Percentiles rank a stretch among this genome's conserved stretches.
phyloP scores from a whole-genome alignment of 306 rosid genomes.

The Calophaca sinica region DNA sequence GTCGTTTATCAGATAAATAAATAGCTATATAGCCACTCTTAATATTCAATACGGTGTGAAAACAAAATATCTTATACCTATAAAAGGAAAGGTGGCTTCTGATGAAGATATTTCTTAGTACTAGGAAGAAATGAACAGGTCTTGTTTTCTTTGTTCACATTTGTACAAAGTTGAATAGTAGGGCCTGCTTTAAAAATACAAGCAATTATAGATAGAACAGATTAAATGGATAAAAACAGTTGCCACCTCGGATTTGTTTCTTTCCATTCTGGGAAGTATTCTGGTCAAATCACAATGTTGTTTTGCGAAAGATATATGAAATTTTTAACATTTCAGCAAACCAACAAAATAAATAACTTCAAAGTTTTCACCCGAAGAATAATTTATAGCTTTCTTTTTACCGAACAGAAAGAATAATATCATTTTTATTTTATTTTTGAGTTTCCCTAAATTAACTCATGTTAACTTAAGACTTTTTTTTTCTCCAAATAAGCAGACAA shows the following conservation, averaged over 20 bases:
- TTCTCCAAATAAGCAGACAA: not conserved
- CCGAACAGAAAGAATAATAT: not conserved
- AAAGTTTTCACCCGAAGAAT: not conserved
- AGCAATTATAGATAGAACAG: not conserved
- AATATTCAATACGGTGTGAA: too few species aligned
- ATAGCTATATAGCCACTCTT: not conserved
- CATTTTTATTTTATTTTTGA: too few species aligned
- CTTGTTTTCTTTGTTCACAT: constrained; percentile 38
- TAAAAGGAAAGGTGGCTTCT: constrained; percentile 23
- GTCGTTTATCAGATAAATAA: not conserved
- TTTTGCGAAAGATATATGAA: not conserved
- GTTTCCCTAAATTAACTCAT: too few species aligned
- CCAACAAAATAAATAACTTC: not conserved
- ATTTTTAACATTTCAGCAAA: not conserved
- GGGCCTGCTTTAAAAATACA: not conserved
- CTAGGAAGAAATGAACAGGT: constrained; percentile 35
- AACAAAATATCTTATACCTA: constrained; percentile 14
- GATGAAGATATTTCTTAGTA: too few species aligned
- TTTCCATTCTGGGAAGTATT: not conserved
- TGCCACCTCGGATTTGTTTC: constrained; percentile 7
- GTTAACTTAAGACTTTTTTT: not conserved
- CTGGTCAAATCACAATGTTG: constrained; percentile 8
- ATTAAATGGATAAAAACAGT: not conserved
- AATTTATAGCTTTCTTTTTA: not conserved
- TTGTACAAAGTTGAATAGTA: constrained; percentile 37